Base-by-base conservation (phyloP, 1,284 basidiomycete species). In the Ganoderma lingzhi region DNA sequence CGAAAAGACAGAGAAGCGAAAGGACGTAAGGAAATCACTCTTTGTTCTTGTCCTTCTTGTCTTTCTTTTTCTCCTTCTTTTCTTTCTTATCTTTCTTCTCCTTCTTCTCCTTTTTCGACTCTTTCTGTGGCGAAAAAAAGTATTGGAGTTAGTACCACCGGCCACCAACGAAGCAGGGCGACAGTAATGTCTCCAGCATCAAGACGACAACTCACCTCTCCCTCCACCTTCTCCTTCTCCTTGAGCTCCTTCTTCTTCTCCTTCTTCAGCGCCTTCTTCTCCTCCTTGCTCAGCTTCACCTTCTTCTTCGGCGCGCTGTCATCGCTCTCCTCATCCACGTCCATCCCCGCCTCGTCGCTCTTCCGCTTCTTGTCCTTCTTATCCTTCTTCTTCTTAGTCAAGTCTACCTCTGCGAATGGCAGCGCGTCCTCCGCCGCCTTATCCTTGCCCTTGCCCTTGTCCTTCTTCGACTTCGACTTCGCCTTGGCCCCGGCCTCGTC, bases 291-390 rank as follows among this genome's bases (percentile, higher is more conserved):
- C 72, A 93, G 74, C 82, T 93, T 93, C 71, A 86, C 84, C 82
- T 92, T 93, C 82, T 93, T 94, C 69, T 82, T 74, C 9, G 88
- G 82, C n/a, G 83, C 84, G 71, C 85, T 86, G 66, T 89, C 86
- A 35, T 69, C 72, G 62, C 69, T 70, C 62, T 69, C 69, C 60
- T 82, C 84, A n/a, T 86, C 86, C 23, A 84, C 85, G 62, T 81
- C 86, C 72, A 73, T 90, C 88, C 90, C 88, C 84, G 90, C 90
- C 30, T 81, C 85, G 56, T 89, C 89, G 65, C 82, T 85, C 79
- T 90, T 88, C 75, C 88, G 83, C 68, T 93, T 93, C 82, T 94
- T 94, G 44, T 88, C 90, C 71, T 92, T 74, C 82, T 93, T 93
- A 69, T 85, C 84, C 70, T 86, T 84, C 81, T 92, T 93, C 82